Evolutionary conservation across 306 rosid genomes (phyloP), one percentile per base, ranked within the genome.

Genomic region (Cicer arietinum): DNA sequence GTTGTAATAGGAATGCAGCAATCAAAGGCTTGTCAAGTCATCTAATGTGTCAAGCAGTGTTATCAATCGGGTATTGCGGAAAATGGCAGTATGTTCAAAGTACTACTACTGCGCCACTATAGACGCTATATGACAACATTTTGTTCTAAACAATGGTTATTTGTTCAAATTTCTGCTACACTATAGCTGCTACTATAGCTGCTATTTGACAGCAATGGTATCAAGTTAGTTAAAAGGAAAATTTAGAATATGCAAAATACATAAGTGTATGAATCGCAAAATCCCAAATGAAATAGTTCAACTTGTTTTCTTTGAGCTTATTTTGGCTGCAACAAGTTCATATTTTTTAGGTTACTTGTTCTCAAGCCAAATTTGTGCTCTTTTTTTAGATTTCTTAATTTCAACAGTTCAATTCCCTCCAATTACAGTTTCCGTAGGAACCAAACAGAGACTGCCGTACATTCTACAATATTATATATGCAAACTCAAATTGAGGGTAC

Each of bases 291-390:
- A 54, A 44, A 65, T 56, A 42, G 6, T 74, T 75, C 5, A 67
- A 39, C 50, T 74, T n/a, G 22, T 37, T 57, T 41, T 42, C 56
- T 45, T 35, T n/a, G 30, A 74, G 39, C 71, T 67, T 56, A 74
- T 10, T 66, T 22, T 74, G 7, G 35, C 43, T 3, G 18, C 8
- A 59, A 58, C 63, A 47, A 74, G 77, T 69, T 2, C 77, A 61
- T 42, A 35, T 67, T 63, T 82, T 82, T 72, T 51, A 2, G 12
- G 42, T 67, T 18, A 58, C 74, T n/a, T 63, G 25, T 30, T 77
- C 60, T 6, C 7, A 8, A 79, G 30, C 41, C 9, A 47, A 83
- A 57, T 11, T 40, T 9, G 9, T 53, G 7, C 42, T 13, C 37
- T 13, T 16, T 52, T 7, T 41, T 68, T 3, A 10, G 13, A 20